Evolutionary conservation across 768 basidiomycete genomes (phyloP).

Genomic region (Hericium coralloides): DNA sequence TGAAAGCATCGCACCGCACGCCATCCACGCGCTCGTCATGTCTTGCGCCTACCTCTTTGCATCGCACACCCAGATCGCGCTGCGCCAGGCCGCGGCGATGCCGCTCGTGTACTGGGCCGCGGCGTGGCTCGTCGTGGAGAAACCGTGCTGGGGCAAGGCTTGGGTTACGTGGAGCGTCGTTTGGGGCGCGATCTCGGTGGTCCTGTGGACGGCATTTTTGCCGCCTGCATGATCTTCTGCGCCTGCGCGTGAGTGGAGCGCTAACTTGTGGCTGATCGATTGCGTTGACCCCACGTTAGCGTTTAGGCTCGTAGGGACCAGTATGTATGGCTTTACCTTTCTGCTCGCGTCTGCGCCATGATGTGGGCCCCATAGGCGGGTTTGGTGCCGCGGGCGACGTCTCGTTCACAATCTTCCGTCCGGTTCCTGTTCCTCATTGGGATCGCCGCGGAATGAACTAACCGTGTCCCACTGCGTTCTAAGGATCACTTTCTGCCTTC

Average conservation of each 20-base stretch:
- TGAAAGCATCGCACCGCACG: constrained; percentile 48
- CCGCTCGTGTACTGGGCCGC: constrained; percentile 84
- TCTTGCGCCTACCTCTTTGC: constrained; percentile 54
- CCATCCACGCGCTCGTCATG: constrained; percentile 61
- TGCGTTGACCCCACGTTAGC: no score
- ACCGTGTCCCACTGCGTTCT: no score
- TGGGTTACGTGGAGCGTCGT: constrained; percentile 77
- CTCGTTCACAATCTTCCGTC: no score
- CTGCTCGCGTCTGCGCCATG: no score
- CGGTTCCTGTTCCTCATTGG: no score
- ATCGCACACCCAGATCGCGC: constrained; percentile 81
- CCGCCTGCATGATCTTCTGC: constrained; percentile 59
- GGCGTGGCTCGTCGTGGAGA: constrained; percentile 50
- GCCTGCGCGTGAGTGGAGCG: background rate
- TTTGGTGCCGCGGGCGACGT: no score
- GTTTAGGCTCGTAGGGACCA: no score
- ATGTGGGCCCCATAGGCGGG: no score
- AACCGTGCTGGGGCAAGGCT: constrained; percentile 36
- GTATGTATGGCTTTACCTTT: no score
- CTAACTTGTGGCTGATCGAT: no score
- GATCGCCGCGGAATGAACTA: no score
- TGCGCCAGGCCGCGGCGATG: constrained; percentile 67
- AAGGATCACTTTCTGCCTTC: no score
- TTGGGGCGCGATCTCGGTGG: constrained; percentile 63
- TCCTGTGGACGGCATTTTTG: constrained; percentile 79